Evolutionary conservation across 768 basidiomycete species (phyloP).

Genomic region (Tylopilus sp.): DNA sequence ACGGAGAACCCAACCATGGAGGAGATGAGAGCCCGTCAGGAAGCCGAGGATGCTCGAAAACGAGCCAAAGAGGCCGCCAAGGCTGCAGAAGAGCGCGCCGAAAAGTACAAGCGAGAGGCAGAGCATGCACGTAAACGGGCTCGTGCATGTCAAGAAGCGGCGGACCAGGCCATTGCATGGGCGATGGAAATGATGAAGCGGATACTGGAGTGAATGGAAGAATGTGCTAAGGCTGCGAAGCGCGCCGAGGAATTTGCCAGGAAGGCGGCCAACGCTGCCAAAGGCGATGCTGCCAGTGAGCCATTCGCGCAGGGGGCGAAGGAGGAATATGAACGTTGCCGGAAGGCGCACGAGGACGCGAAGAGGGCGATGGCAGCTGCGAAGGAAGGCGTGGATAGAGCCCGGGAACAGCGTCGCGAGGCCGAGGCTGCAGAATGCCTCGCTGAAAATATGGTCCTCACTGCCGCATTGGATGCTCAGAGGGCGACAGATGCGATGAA

Average conservation of each 20-base stretch:
- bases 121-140: slow-evolving; percentile 12
- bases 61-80: background rate
- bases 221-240: background rate
- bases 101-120: slow-evolving; percentile 1
- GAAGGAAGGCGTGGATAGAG: slow-evolving; percentile 11
- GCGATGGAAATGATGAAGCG: slow-evolving; percentile 4
- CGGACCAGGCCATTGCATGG: background rate
- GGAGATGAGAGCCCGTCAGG: slow-evolving; percentile 11
- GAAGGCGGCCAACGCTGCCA: slow-evolving; percentile 7
- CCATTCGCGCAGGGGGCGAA: slow-evolving; percentile 8
- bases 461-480: slow-evolving; percentile 15
- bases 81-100: background rate
- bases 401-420: slow-evolving; percentile 18
- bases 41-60: slow-evolving; percentile 8
- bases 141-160: slow-evolving; percentile 6
- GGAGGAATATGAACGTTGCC: slow-evolving; percentile 13
- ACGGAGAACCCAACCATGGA: slow-evolving; percentile 8
- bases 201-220: slow-evolving; percentile 15
- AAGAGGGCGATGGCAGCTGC: slow-evolving; percentile 11
- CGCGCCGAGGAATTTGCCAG: slow-evolving; percentile 9
- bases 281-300: slow-evolving; percentile 20
- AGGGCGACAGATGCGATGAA: slow-evolving; percentile 16
- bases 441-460: slow-evolving; percentile 12
- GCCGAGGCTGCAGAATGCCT: slow-evolving; percentile 15
- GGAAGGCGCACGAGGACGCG: slow-evolving; percentile 15